phyloP scores from a whole-genome alignment of 2,329 filamentous ascomycete species.

The Pleurostoma richardsiae region DNA sequence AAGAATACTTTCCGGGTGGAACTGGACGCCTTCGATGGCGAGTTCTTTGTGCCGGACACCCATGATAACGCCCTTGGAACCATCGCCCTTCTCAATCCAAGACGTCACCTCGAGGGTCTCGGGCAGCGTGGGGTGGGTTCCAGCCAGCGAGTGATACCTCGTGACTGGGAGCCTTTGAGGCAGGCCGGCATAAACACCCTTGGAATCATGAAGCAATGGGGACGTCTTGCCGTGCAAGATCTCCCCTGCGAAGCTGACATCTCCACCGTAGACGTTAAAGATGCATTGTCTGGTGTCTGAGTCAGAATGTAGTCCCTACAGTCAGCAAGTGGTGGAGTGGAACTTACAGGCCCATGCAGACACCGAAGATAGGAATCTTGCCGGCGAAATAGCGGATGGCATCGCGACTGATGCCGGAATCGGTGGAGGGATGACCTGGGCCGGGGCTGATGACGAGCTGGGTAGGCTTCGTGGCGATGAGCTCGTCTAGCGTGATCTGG shows the following conservation, averaged over 20 bases:
- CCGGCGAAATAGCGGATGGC: conserved; percentile 88
- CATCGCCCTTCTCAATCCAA: conserved; percentile 75
- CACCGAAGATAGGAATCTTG: conserved; percentile 93
- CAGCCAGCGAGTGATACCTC: conserved; percentile 92
- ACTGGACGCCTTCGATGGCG: conserved; percentile 92
- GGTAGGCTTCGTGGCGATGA: conserved; percentile 79
- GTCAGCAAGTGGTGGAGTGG: neutral
- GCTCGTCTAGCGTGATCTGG: conserved; percentile 77
- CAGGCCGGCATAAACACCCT: conserved; percentile 85
- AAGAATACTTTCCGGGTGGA: conserved; percentile 95
- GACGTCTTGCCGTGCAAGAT: conserved; percentile 98
- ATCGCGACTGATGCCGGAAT: conserved; percentile 90
- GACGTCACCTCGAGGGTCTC: conserved; percentile 84
- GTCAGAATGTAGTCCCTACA: neutral
- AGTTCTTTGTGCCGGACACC: conserved; percentile 90
- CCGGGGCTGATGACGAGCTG: conserved; percentile 94
- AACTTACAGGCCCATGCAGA: conserved; percentile 92
- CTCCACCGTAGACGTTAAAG: conserved; percentile 86
- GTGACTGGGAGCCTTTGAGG: conserved; percentile 81
- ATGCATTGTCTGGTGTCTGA: conserved; percentile 71
- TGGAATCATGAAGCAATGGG: conserved; percentile 78
- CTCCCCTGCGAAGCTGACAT: conserved; percentile 88
- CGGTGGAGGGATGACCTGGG: conserved; percentile 84
- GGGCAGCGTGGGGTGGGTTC: conserved; percentile 82
- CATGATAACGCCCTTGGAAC: conserved; percentile 86